phyloP scores from a whole-genome alignment of 306 rosid genomes.

The Malus orientalis region DNA sequence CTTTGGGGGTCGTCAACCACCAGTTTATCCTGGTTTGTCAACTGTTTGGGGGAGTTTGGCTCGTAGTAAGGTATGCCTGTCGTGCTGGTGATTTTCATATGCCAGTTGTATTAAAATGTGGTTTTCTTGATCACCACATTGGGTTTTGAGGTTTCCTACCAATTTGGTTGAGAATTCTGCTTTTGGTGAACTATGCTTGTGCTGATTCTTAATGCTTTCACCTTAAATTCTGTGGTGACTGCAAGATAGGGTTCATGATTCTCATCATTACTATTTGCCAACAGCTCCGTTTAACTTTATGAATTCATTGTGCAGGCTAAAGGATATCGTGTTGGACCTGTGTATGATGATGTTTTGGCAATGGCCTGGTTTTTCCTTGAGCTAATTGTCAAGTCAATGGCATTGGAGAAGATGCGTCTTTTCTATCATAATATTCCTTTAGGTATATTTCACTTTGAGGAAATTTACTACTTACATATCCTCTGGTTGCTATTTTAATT shows the following conservation, averaged over 20 bases:
- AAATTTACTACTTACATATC: neutral
- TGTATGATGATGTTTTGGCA: constrained; percentile 95
- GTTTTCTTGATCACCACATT: neutral
- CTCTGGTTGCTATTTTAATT: neutral
- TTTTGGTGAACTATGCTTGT: neutral
- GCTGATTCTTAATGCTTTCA: neutral
- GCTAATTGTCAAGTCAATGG: constrained; percentile 97
- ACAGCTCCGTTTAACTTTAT: constrained; percentile 6
- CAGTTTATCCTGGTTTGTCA: constrained; percentile 94
- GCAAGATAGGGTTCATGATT: neutral
- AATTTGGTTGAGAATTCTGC: neutral
- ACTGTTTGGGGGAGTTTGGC: constrained; percentile 99
- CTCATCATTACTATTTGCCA: constrained; percentile 12
- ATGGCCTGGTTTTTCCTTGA: constrained; percentile 99
- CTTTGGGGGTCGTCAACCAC: constrained; percentile 98
- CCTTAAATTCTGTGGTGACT: neutral
- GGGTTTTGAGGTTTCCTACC: neutral
- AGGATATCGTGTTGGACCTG: constrained; percentile 99
- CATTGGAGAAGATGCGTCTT: constrained; percentile 86
- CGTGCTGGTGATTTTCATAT: constrained; percentile 13
- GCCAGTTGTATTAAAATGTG: neutral
- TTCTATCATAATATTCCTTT: constrained; percentile 84
- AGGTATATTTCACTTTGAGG: constrained; percentile 39
- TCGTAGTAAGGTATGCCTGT: constrained; percentile 71
- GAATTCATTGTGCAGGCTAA: constrained; percentile 67